Percentiles rank a stretch among this genome's conserved stretches.
These are phyloP conservation scores for Cystoisospora suis DNA, from an alignment of 169 alveolate genomes.

Conservation along the genomic window DNA sequence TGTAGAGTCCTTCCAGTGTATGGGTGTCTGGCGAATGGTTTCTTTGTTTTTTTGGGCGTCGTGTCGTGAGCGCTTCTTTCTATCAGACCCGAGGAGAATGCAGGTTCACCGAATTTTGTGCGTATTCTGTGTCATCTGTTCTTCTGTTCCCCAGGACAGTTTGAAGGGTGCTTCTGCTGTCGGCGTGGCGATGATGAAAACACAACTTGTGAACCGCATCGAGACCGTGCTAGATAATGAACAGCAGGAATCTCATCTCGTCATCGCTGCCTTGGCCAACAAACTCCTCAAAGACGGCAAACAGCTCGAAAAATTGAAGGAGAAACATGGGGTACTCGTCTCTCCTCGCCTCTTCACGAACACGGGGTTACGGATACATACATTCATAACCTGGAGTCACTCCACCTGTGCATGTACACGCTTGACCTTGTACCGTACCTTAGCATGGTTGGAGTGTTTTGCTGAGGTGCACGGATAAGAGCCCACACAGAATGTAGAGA, in stretches of 20 bases:
- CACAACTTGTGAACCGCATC: constrained; percentile 61
- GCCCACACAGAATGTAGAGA: too few species aligned
- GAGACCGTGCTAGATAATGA: constrained; percentile 72
- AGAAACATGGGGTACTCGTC: constrained; percentile 55
- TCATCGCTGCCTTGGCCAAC: constrained; percentile 70
- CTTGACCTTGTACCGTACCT: not conserved
- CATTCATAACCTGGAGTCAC: too few species aligned
- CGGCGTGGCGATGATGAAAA: constrained; percentile 70
- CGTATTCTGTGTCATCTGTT: too few species aligned
- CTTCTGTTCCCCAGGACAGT: too few species aligned
- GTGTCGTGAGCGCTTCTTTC: too few species aligned
- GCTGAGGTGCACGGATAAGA: too few species aligned
- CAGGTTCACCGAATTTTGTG: too few species aligned
- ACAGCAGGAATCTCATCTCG: constrained; percentile 66
- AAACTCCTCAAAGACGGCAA: constrained; percentile 62
- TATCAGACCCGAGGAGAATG: too few species aligned
- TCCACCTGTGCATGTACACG: not conserved
- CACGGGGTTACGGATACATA: not conserved
- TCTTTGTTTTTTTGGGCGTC: too few species aligned
- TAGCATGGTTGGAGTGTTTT: too few species aligned
- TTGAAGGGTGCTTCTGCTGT: constrained; percentile 66
- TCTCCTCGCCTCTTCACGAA: not conserved
- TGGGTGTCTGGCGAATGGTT: too few species aligned
- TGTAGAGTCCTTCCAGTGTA: too few species aligned
- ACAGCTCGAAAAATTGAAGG: constrained; percentile 54